Evolutionary conservation across 306 rosid genomes (phyloP), one percentile per base, ranked within the genome.

Genomic region (Potentilla sterilis): DNA sequence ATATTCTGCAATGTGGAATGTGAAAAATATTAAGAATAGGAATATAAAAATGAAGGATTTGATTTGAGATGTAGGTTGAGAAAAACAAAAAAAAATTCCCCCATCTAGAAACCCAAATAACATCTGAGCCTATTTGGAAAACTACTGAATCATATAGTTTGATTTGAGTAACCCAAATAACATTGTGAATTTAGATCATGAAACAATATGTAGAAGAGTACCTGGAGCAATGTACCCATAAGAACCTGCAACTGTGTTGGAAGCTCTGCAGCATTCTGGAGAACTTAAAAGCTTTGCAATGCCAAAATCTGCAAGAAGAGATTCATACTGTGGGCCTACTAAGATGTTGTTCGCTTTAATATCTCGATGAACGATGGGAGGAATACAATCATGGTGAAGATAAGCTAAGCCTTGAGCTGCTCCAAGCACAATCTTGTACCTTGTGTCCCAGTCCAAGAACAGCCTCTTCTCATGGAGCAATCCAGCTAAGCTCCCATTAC

Each of bases 201-300:
- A 57, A 55, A 69, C 74, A 78, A 75, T n/a, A 16, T 66, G 67
- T 16, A 81, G 59, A 62, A 34, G 5, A 82, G 93, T 86, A 90
- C 97, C 98, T 9, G 98, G 98, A 77, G 98, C 98, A 57, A 94
- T 94, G 85, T 94, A 94, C 34, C 98, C 98, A 64, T 86, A 94
- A 77, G 98, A 94, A 42, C 98, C 98, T 19, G 97, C 98, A 68
- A 94, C 89, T 2, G 81, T 84, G 71, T 85, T 76, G 64, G 97
- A 86, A 73, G 81, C 85, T 85, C 73, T 85, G 38, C 91, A 81
- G 84, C 89, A 77, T 63, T 87, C 93, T 2, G 96, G 75, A 65
- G 98, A 83, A 73, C 44, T 81, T 51, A 88, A 79, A 7, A 85
- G 85, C 84, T 89, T 94, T 10, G 98, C 98, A 34, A 94, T 87